phyloP scores from a whole-genome alignment of 2,329 filamentous ascomycete genomes.

The Fusarium temperatum region DNA sequence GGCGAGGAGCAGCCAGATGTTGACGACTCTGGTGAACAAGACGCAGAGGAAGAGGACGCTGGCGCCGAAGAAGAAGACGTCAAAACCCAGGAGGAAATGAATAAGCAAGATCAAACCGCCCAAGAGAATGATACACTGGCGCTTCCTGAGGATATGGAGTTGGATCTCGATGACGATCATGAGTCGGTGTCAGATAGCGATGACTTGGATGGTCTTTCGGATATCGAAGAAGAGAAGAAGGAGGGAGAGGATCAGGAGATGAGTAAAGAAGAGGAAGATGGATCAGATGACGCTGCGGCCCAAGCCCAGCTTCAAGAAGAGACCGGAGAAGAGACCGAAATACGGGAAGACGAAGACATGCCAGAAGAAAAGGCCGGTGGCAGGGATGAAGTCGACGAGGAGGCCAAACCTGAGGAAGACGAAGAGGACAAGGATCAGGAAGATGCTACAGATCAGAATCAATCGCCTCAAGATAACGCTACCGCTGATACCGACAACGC shows the following conservation, averaged over 20 bases:
- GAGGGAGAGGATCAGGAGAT: constrained; percentile 53
- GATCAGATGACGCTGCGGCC: constrained; percentile 51
- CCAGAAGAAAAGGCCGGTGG: constrained; percentile 55
- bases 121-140: constrained; percentile 85
- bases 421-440: constrained; percentile 64
- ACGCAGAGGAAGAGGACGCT: constrained; percentile 69
- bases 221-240: constrained; percentile 58
- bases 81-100: constrained; percentile 63
- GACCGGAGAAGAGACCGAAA: constrained; percentile 60
- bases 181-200: constrained; percentile 65
- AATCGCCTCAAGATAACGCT: constrained; percentile 56
- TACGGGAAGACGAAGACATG: constrained; percentile 64
- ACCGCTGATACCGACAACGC: constrained; percentile 68
- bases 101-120: constrained; percentile 75
- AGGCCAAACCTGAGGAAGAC: constrained; percentile 56
- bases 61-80: constrained; percentile 68
- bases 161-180: constrained; percentile 80
- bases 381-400: constrained; percentile 58
- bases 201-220: constrained; percentile 66
- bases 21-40: constrained; percentile 55
- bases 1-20: constrained; percentile 51
- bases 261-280: constrained; percentile 46
- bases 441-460: constrained; percentile 54
- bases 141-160: constrained; percentile 86
- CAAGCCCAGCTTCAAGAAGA: constrained; percentile 51